phyloP scores from a whole-genome alignment of 441 rosid genomes.

The Euphorbia celastroides region DNA sequence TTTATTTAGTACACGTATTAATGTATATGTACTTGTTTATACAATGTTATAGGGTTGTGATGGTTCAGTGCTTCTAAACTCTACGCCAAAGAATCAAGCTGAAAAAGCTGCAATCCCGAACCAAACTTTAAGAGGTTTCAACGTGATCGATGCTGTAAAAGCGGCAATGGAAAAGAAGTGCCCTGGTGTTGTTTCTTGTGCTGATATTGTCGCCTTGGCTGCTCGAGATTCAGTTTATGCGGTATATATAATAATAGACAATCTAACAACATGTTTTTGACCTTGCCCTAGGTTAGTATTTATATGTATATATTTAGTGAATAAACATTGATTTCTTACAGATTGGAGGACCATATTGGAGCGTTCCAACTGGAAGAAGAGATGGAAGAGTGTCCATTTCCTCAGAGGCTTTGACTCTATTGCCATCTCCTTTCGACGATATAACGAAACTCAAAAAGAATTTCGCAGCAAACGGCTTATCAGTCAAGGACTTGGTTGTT shows the following conservation, averaged over 20 bases:
- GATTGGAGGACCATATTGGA: conserved; percentile 53
- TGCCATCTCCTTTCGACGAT: conserved; percentile 40
- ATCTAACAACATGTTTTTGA: no score
- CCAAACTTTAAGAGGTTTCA: neutral
- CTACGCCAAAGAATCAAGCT: neutral
- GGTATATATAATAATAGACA: neutral
- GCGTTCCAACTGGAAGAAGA: conserved; percentile 61
- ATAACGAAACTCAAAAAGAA: conserved; percentile 25
- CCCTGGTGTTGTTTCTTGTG: conserved; percentile 1
- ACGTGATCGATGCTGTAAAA: neutral
- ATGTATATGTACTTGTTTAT: neutral
- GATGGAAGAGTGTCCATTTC: conserved; percentile 51
- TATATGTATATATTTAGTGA: no score
- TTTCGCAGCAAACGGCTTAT: conserved; percentile 44
- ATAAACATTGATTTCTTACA: conserved; percentile 5
- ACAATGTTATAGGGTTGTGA: neutral
- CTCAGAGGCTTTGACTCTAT: conserved; percentile 24
- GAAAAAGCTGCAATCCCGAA: neutral
- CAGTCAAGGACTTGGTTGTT: conserved; percentile 54
- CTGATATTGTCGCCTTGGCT: neutral
- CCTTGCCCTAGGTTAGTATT: no score
- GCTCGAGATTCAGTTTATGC: neutral
- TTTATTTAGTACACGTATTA: neutral
- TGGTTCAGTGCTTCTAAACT: neutral
- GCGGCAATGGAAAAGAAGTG: neutral